These are phyloP conservation scores for Caryopteris hybrid DNA, from an alignment of 305 asterid species.

Conservation along the genomic window DNA sequence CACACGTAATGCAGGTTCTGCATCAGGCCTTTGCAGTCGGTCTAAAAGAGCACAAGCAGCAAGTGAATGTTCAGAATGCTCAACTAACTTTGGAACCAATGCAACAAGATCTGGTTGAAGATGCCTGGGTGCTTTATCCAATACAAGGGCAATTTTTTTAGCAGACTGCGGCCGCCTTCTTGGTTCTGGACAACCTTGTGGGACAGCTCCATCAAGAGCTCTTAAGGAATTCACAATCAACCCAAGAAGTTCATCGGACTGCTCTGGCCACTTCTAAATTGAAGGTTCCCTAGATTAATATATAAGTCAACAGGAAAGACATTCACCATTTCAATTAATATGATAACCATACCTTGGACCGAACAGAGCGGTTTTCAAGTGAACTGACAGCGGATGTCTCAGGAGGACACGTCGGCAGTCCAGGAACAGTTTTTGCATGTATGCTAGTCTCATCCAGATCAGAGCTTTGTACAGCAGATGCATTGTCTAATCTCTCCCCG, in stretches of 20 bases:
- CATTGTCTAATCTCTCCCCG: constrained; percentile 54
- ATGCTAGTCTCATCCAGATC: constrained; percentile 39
- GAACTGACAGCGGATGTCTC: constrained; percentile 81
- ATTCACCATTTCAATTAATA: constrained; percentile 15
- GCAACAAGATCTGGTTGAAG: constrained; percentile 91
- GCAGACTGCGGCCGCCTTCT: constrained; percentile 98
- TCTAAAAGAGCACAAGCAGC: constrained; percentile 95
- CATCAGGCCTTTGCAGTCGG: constrained; percentile 83
- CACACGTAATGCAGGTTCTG: constrained; percentile 80
- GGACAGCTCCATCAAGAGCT: constrained; percentile 97
- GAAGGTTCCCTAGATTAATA: constrained; percentile 31
- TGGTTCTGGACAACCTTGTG: constrained; percentile 99
- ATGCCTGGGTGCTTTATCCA: constrained; percentile 98
- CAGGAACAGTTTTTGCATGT: constrained; percentile 41
- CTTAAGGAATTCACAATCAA: constrained; percentile 97
- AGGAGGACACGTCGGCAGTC: constrained; percentile 65
- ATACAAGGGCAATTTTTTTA: constrained; percentile 83
- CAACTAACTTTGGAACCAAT: constrained; percentile 91
- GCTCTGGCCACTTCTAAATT: constrained; percentile 99
- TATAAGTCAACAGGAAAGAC: constrained; percentile 13
- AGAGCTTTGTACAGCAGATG: constrained; percentile 80
- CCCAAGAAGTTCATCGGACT: constrained; percentile 99
- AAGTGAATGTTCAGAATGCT: constrained; percentile 93
- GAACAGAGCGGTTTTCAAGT: constrained; percentile 58
- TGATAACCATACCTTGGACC: constrained; percentile 64